These are phyloP conservation scores for Cornus suecica DNA, from an alignment of 148 eudicot genomes.

Conservation along the genomic window DNA sequence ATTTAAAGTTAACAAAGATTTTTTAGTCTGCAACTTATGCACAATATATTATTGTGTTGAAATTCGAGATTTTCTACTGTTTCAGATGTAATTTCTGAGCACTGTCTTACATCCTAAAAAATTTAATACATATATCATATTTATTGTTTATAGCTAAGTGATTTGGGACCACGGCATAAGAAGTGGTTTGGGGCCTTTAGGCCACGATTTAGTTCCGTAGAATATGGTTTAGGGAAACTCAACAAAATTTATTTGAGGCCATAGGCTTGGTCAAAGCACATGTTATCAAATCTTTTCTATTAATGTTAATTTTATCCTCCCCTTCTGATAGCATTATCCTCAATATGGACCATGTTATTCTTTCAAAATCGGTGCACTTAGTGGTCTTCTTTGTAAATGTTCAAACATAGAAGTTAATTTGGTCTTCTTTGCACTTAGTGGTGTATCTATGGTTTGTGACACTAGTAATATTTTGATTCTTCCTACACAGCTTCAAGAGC, in stretches of 20 bases:
- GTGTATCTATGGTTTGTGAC: too few species aligned
- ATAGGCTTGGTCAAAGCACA: too few species aligned
- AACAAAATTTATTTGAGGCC: too few species aligned
- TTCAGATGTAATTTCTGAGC: background rate
- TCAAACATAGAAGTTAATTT: too few species aligned
- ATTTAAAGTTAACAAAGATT: background rate
- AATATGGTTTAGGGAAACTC: too few species aligned
- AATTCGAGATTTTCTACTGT: background rate
- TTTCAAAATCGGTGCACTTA: too few species aligned
- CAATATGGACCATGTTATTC: background rate
- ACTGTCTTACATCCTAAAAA: background rate
- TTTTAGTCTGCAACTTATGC: background rate
- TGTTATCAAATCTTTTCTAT: too few species aligned
- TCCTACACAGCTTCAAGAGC: slow-evolving; percentile 78
- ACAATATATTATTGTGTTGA: background rate
- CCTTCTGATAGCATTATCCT: background rate
- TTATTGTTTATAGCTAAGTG: background rate
- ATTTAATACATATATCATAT: background rate
- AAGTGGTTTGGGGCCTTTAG: background rate
- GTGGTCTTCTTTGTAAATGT: too few species aligned
- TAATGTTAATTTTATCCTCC: background rate
- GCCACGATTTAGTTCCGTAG: too few species aligned
- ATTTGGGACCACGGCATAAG: background rate
- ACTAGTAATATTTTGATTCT: background rate
- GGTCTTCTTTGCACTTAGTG: too few species aligned